Evolutionary conservation across 2,329 filamentous ascomycete species (phyloP).

Genomic region (Keithomyces neogunnii): DNA sequence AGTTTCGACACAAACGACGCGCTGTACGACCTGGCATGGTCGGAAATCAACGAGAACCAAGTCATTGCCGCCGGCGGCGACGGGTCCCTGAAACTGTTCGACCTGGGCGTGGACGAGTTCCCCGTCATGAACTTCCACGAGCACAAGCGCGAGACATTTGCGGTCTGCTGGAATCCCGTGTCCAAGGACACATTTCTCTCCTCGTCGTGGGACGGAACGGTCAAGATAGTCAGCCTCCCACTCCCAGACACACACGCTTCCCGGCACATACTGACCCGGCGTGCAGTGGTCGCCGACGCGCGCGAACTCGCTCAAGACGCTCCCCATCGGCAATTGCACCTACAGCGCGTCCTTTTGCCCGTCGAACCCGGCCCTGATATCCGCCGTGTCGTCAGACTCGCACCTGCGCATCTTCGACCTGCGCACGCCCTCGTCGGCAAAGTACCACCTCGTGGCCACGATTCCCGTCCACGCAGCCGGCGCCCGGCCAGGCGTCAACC

Average conservation of each 20-base stretch:
- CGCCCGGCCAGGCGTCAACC: constrained; percentile 30
- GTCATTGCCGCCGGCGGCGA: constrained; percentile 83
- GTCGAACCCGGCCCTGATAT: constrained; percentile 76
- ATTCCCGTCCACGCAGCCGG: constrained; percentile 74
- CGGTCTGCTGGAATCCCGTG: constrained; percentile 85
- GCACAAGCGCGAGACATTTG: constrained; percentile 87
- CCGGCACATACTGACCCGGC: background rate
- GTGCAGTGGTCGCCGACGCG: constrained; percentile 74
- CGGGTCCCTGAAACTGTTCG: constrained; percentile 90
- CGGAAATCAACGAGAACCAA: constrained; percentile 93
- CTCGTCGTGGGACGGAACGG: constrained; percentile 90
- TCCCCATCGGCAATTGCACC: constrained; percentile 88
- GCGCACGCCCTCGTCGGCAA: constrained; percentile 73
- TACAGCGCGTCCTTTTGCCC: constrained; percentile 91
- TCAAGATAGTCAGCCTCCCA: constrained; percentile 63
- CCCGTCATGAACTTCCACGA: constrained; percentile 90
- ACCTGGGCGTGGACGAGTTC: constrained; percentile 71
- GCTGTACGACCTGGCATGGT: constrained; percentile 92
- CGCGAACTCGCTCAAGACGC: constrained; percentile 65
- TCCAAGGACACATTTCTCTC: constrained; percentile 86
- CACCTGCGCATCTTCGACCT: constrained; percentile 88
- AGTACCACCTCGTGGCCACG: constrained; percentile 76
- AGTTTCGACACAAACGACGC: constrained; percentile 97
- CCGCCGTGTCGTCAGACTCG: constrained; percentile 81
- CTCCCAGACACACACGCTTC: background rate